These are phyloP conservation scores for Lojkania enalia DNA, from an alignment of 2,329 filamentous ascomycete genomes.

Conservation along the genomic window DNA sequence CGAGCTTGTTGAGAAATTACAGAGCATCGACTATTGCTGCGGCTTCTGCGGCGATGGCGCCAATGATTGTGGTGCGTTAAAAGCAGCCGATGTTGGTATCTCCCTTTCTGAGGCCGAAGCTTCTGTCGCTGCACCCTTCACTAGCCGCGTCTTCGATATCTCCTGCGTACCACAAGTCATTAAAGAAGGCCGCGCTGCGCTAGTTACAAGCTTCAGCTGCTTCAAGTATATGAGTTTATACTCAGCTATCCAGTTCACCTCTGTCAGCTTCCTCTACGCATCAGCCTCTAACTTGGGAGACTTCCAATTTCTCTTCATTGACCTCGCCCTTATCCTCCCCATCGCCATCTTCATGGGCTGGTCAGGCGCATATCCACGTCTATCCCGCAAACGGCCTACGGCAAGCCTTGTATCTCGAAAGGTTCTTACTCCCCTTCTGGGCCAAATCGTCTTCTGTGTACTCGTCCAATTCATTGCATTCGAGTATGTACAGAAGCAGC, in stretches of 20 bases:
- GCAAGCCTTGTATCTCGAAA: constrained; percentile 91
- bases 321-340: constrained; percentile 86
- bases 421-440: constrained; percentile 83
- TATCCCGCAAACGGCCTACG: constrained; percentile 85
- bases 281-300: constrained; percentile 93
- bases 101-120: constrained; percentile 97
- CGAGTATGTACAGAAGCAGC: constrained; percentile 72
- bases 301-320: constrained; percentile 97
- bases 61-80: constrained; percentile 95
- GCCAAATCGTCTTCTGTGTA: constrained; percentile 83
- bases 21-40: constrained; percentile 91
- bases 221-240: constrained; percentile 99
- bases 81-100: constrained; percentile 96
- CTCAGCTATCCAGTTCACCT: constrained; percentile 98
- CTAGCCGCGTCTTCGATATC: constrained; percentile 93
- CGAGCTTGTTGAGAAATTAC: constrained; percentile 94
- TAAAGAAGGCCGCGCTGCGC: constrained; percentile 84
- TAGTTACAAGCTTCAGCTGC: constrained; percentile 98
- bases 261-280: constrained; percentile 94
- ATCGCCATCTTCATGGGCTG: constrained; percentile 99
- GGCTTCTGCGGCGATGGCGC: constrained; percentile 98
- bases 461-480: constrained; percentile 75
- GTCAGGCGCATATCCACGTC: constrained; percentile 77
- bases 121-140: constrained; percentile 97
- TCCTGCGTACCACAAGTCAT: constrained; percentile 93